Evolutionary conservation across 345 rosid genomes (phyloP), one percentile per base, ranked within the genome.

Genomic region (Microcos paniculata): DNA sequence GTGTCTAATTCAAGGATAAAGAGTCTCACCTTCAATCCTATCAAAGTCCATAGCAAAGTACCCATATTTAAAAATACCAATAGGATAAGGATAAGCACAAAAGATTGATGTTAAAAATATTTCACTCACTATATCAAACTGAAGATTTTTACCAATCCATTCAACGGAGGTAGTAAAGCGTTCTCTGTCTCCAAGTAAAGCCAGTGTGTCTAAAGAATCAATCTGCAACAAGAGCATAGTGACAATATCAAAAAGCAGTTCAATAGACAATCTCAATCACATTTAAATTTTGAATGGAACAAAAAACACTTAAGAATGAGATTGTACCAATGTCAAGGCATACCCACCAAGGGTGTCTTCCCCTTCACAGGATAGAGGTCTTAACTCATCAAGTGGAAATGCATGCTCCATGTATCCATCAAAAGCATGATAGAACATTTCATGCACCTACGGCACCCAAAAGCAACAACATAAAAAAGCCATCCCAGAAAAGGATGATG

Each of bases 131-230:
- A 90, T 96, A 85, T 96, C 93, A 90, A 96, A 96, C 87, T 62
- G 98, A 82, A 96, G 91, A 76, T 88, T 89, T 93, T 92, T 93
- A 92, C 94, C 97, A 88, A 96, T 87, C 98, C 99, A 93, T 80
- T 90, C 97, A 74, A 93, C 97, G 62, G 98, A 89, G 78, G 92
- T 77, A 64, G 94, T 72, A 74, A 96, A 93, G 23, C 70, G 88
- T 49, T 90, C 92, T 75, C 79, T 85, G 49, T 96, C 97, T 61
- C 97, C 98, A 26, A 96, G 97, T 74, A 96, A 85, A 82, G 90
- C 99, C 82, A 96, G 79, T 14, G 89, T 93, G 79, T 93, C 99
- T 81, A 96, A 83, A 43, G 99, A 92, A 76, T 96, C 99, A 71
- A 96, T 92, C 99, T 96, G 88, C 69, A 66, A 72, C 61, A 79